Evolutionary conservation across 1,284 basidiomycete genomes (phyloP).

Genomic region (Caloboletus firmus): DNA sequence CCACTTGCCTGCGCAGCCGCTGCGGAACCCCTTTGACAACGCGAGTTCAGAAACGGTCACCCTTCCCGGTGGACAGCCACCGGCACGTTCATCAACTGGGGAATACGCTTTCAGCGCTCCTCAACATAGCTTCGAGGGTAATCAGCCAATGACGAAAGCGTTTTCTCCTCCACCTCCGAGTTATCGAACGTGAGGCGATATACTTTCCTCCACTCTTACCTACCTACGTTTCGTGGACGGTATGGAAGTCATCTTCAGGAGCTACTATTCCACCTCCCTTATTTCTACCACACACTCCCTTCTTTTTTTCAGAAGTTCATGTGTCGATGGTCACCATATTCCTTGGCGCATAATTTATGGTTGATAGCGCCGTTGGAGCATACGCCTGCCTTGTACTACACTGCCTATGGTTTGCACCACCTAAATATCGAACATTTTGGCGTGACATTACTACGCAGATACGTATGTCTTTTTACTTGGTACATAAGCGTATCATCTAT

Average conservation of each 20-base stretch:
- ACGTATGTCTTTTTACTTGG: background rate
- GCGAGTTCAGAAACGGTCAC: slow-evolving; percentile 19
- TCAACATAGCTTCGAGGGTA: slow-evolving; percentile 26
- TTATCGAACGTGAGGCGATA: slow-evolving; percentile 14
- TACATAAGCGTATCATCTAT: background rate
- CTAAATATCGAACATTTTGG: slow-evolving; percentile 5
- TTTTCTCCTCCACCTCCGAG: slow-evolving; percentile 28
- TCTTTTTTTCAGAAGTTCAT: background rate
- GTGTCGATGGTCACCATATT: background rate
- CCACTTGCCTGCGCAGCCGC: background rate
- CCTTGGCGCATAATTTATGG: slow-evolving; percentile 23
- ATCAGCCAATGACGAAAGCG: background rate
- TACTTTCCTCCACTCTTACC: background rate
- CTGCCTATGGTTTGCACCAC: slow-evolving; percentile 1
- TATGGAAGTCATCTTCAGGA: background rate
- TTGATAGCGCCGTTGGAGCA: slow-evolving; percentile 4
- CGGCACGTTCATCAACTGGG: slow-evolving; percentile 6
- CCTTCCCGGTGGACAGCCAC: slow-evolving; percentile 15
- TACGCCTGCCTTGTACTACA: slow-evolving; percentile 16
- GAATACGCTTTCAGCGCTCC: slow-evolving; percentile 28
- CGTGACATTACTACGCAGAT: slow-evolving; percentile 1
- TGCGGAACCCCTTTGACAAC: slow-evolving; percentile 28
- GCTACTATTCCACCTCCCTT: background rate
- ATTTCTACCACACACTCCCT: slow-evolving; percentile 6
- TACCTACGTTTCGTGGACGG: background rate